Percentiles rank a stretch among this genome's conserved stretches.
These are phyloP conservation scores for Phytopythium cucurbitacearum DNA, from an alignment of 352 stramenopile species.

Conservation along the genomic window DNA sequence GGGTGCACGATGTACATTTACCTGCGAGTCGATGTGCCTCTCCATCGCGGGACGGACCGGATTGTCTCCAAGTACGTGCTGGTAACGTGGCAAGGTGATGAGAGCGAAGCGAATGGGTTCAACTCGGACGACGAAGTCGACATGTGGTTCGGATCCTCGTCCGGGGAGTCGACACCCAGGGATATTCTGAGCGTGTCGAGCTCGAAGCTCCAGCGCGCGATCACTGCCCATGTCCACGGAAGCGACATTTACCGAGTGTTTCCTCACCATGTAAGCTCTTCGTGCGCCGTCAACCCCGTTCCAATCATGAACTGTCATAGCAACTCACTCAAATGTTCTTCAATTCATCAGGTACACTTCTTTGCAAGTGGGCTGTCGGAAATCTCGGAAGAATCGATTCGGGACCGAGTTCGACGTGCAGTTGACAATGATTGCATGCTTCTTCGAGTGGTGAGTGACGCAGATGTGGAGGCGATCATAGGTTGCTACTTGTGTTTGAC, in stretches of 20 bases:
- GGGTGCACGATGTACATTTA: conserved; percentile 89
- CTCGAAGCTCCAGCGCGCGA: conserved; percentile 75
- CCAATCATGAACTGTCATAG: not conserved
- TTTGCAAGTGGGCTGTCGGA: conserved; percentile 72
- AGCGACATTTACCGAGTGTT: conserved; percentile 87
- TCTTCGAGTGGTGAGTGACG: conserved; percentile 65
- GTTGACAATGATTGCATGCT: conserved; percentile 88
- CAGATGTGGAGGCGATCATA: too few relatives aligned
- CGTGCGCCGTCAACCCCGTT: not conserved
- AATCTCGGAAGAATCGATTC: conserved; percentile 82
- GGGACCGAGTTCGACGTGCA: conserved; percentile 73
- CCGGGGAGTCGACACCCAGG: conserved; percentile 24
- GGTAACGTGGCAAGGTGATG: conserved; percentile 77
- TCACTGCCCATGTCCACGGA: conserved; percentile 77
- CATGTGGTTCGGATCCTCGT: conserved; percentile 45
- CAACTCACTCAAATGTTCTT: too few relatives aligned
- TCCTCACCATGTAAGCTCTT: conserved; percentile 67
- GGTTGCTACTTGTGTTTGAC: not conserved
- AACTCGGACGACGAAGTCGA: conserved; percentile 77
- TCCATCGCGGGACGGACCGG: conserved; percentile 74
- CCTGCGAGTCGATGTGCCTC: conserved; percentile 79
- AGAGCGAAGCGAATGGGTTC: conserved; percentile 37
- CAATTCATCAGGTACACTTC: conserved; percentile 69
- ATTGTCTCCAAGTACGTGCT: conserved; percentile 88
- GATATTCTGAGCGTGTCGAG: conserved; percentile 41